Base-by-base conservation (phyloP, 805 yeast species). In the Starmerella vaccinii region DNA sequence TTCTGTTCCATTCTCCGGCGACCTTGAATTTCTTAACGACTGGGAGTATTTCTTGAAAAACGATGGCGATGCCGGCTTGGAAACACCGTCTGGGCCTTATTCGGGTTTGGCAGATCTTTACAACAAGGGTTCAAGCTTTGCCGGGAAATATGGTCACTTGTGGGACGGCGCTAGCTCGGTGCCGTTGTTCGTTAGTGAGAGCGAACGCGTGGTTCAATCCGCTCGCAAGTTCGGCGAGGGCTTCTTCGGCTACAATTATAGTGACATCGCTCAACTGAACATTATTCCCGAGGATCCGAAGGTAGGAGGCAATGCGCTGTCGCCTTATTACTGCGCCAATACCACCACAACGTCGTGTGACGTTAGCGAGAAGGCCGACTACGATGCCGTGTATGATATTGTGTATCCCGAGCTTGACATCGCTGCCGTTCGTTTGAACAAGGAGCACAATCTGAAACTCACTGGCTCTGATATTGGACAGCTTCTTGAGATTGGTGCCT, bases 151-250 rank as follows among this genome's bases (percentile, higher is more conserved):
- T 62, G 61, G 61, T 18, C 60, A 65, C 15, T 67, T 78, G 40
- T 71, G 65, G 58, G 67, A 70, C 47, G 64, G 61, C 6, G 61
- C 65, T 29, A 47, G 68, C 16, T 50, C 64, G 2, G 67, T 75
- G 26, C 72, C 75, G n/a, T 68, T 76, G 16, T 77, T 76, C 60
- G 65, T 53, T 7, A 33, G 51, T 22, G 56, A 35, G 15, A 49
- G 46, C 21, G 40, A 55, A 51, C 60, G 61, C 10, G 60, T 77
- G 29, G 71, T 73, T 52, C 77, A 74, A 52, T 75, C 82, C 34
- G 76, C 83, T 7, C 63, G 69, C 24, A 67, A 70, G 59, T 81
- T 80, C 61, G 77, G 81, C 9, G 67, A 74, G 56, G 87, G 85
- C 0, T 80, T 82, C 64, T 68, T 77, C 57, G 75, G 76, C 10